These are phyloP conservation scores for Aspergillaceae sp. DNA, from an alignment of 2,329 filamentous ascomycete species.

Conservation along the genomic window DNA sequence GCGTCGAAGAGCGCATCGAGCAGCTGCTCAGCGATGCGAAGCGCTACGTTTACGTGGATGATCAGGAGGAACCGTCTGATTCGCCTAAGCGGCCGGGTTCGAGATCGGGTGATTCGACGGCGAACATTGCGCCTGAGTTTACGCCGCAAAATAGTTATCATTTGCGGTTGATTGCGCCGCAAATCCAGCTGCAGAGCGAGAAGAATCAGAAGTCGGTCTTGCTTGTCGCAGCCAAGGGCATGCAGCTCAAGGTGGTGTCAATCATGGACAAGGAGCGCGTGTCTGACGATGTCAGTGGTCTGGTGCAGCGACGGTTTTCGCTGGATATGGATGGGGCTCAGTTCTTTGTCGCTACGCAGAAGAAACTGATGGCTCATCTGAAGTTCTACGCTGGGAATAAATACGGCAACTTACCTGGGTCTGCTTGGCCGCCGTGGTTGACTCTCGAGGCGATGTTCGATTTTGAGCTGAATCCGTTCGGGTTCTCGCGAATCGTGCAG, in stretches of 20 bases:
- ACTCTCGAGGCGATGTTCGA: conserved; percentile 98
- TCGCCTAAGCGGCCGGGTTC: conserved; percentile 34
- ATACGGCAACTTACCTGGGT: conserved; percentile 76
- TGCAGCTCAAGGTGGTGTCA: conserved; percentile 95
- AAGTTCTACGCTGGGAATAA: conserved; percentile 91
- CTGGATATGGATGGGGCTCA: conserved; percentile 96
- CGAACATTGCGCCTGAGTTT: conserved; percentile 80
- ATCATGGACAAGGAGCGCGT: conserved; percentile 96
- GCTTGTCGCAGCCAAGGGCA: conserved; percentile 90
- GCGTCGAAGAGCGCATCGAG: conserved; percentile 76
- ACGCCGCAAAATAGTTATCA: conserved; percentile 89
- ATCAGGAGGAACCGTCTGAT: conserved; percentile 34
- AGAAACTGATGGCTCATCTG: conserved; percentile 77
- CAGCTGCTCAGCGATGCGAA: conserved; percentile 77
- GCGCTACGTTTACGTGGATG: conserved; percentile 68
- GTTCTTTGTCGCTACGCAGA: conserved; percentile 93
- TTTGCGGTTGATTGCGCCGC: conserved; percentile 86
- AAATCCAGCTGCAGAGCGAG: conserved; percentile 96
- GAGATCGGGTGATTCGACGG: conserved; percentile 48
- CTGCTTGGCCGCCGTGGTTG: conserved; percentile 95
- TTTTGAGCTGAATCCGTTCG: conserved; percentile 85
- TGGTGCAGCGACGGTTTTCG: conserved; percentile 89
- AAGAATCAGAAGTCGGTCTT: conserved; percentile 97
- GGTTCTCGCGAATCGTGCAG: conserved; percentile 95
- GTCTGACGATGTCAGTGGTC: conserved; percentile 83